Conservation (phyloP, 106 monocot genomes). For the Phalaenopsis equestris region DNA sequence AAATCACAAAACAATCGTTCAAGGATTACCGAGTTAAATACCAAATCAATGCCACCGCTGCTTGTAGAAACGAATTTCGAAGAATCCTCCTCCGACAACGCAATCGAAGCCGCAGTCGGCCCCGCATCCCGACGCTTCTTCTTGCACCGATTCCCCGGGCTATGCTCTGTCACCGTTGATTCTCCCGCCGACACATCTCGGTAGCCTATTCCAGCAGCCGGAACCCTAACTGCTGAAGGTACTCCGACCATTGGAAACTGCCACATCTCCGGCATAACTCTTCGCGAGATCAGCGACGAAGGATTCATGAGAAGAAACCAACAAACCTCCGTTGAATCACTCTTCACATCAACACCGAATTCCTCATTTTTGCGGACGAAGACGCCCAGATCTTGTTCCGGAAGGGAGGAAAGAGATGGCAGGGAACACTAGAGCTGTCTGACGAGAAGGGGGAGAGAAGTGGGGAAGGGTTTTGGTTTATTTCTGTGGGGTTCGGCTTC, state of each 20-base stretch:
- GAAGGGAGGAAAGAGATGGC: no score
- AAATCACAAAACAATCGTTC: neutral
- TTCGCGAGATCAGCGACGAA: conserved; percentile 21
- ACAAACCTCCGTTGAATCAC: neutral
- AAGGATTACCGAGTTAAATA: conserved; percentile 12
- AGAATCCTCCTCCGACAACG: conserved; percentile 56
- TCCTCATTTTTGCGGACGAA: neutral
- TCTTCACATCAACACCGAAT: neutral
- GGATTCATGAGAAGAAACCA: conserved; percentile 29
- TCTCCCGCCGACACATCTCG: conserved; percentile 37
- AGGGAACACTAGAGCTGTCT: neutral
- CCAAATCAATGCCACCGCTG: conserved; percentile 66
- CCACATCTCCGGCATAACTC: conserved; percentile 25
- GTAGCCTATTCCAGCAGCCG: neutral
- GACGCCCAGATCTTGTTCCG: neutral
- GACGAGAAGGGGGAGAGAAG: neutral
- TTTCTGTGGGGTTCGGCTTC: neutral
- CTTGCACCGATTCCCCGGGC: conserved; percentile 24
- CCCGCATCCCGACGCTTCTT: conserved; percentile 19
- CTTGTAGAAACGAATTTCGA: conserved; percentile 64
- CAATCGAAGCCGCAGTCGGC: neutral
- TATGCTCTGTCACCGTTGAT: conserved; percentile 58
- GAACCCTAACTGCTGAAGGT: neutral
- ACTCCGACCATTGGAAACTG: conserved; percentile 16
- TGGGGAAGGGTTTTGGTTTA: conserved; percentile 5